These are phyloP conservation scores for Discostella stelligeroides DNA, from an alignment of 108 stramenopile genomes.

Conservation along the genomic window DNA sequence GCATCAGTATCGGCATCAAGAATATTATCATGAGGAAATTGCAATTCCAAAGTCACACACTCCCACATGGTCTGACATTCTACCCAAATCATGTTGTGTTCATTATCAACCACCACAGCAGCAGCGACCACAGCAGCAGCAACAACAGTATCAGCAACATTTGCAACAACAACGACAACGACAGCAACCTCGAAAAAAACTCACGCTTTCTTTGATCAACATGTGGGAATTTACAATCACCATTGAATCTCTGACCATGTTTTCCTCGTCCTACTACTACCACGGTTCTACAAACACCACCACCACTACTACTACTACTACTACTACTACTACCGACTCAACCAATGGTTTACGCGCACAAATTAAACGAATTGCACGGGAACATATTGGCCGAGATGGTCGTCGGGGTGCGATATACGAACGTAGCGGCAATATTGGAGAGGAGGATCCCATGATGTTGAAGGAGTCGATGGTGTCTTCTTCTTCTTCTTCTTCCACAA, in stretches of 20 bases:
- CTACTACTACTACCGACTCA: neutral
- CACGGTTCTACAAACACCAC: neutral
- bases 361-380: constrained; percentile 67
- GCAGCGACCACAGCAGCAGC: neutral
- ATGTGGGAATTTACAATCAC: constrained; percentile 79
- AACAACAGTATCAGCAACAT: neutral
- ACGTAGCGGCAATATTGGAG: constrained; percentile 13
- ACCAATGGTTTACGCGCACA: constrained; percentile 42
- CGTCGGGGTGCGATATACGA: constrained; percentile 51
- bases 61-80: constrained; percentile 42
- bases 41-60: constrained; percentile 24
- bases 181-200: constrained; percentile 9
- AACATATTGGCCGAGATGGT: constrained; percentile 59
- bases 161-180: neutral
- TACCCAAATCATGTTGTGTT: constrained; percentile 21
- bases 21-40: constrained; percentile 1
- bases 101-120: neutral
- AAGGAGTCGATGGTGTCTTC: neutral
- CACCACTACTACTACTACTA: neutral
- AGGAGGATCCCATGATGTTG: constrained; percentile 31
- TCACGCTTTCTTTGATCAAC: constrained; percentile 66
- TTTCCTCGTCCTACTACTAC: neutral
- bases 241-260: constrained; percentile 36
- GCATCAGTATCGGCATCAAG: no score
- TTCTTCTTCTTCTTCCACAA: no score